Conservation (phyloP, 441 rosid genomes). For the Croton laevigatus region DNA sequence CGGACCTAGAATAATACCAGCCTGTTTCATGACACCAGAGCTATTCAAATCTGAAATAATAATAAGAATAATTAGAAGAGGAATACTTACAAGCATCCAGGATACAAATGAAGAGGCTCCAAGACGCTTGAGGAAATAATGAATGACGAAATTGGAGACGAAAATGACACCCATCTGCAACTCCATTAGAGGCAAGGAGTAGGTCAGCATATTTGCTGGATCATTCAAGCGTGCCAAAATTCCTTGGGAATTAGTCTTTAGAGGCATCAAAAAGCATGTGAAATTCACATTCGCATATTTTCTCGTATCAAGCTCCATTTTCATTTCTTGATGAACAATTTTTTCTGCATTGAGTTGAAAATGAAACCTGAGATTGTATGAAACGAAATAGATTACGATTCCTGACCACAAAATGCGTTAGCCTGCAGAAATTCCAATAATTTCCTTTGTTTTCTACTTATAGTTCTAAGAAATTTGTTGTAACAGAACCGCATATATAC, state of each 20-base stretch:
- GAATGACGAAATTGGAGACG: not conserved
- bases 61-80: not conserved
- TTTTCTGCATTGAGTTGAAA: no score
- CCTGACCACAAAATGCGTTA: no score
- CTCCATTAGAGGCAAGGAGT: constrained; percentile 11
- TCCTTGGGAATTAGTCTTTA: constrained; percentile 4
- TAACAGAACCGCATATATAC: no score
- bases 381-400: no score
- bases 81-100: constrained; percentile 7
- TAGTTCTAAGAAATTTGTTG: no score
- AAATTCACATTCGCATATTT: not conserved
- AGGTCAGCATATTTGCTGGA: not conserved
- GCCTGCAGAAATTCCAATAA: not conserved
- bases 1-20: constrained; percentile 20
- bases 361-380: no score
- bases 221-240: not conserved
- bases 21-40: not conserved
- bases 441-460: no score
- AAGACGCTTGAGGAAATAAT: constrained; percentile 12
- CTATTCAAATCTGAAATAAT: not conserved
- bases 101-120: constrained; percentile 9
- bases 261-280: constrained; percentile 1
- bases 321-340: no score
- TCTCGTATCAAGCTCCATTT: not conserved
- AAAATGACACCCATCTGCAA: constrained; percentile 16